Percentiles rank a stretch among this genome's conserved stretches.
These are phyloP conservation scores for Fusarium poae DNA, from an alignment of 2,329 filamentous ascomycete species.

Conservation along the genomic window DNA sequence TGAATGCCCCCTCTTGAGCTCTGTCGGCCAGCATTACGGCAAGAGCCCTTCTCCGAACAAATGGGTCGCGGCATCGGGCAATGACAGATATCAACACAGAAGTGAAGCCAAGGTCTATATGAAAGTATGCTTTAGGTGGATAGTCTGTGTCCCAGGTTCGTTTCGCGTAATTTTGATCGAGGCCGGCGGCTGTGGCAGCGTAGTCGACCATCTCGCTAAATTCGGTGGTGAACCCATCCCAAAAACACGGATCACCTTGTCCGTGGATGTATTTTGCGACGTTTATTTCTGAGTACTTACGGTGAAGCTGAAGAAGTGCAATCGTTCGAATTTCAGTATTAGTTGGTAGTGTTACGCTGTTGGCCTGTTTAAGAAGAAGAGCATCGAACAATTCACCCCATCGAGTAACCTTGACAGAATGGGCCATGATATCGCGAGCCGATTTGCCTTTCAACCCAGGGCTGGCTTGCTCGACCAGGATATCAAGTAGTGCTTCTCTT, in stretches of 20 bases:
- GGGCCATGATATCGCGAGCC: neutral
- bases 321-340: slow-evolving; percentile 3
- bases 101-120: slow-evolving; percentile 28
- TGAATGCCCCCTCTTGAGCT: slow-evolving; percentile 27
- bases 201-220: slow-evolving; percentile 15
- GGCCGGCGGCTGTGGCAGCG: neutral
- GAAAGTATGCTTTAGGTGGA: slow-evolving; percentile 9
- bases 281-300: slow-evolving; percentile 24
- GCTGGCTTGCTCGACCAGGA: slow-evolving; percentile 24
- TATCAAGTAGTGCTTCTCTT: slow-evolving; percentile 20
- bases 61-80: slow-evolving; percentile 27
- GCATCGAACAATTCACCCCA: slow-evolving; percentile 19
- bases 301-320: slow-evolving; percentile 27
- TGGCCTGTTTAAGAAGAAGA: neutral
- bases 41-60: slow-evolving; percentile 15
- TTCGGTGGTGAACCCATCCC: slow-evolving; percentile 19
- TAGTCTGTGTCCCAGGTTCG: neutral
- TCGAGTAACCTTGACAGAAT: slow-evolving; percentile 10
- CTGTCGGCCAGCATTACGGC: slow-evolving; percentile 25
- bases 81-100: slow-evolving; percentile 21
- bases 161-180: neutral
- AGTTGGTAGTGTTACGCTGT: rapidly evolving
- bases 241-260: slow-evolving; percentile 32
- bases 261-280: slow-evolving; percentile 21
- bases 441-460: slow-evolving; percentile 26